These are phyloP conservation scores for Closterium sp. DNA, from an alignment of 139 green algal species.

Conservation along the genomic window DNA sequence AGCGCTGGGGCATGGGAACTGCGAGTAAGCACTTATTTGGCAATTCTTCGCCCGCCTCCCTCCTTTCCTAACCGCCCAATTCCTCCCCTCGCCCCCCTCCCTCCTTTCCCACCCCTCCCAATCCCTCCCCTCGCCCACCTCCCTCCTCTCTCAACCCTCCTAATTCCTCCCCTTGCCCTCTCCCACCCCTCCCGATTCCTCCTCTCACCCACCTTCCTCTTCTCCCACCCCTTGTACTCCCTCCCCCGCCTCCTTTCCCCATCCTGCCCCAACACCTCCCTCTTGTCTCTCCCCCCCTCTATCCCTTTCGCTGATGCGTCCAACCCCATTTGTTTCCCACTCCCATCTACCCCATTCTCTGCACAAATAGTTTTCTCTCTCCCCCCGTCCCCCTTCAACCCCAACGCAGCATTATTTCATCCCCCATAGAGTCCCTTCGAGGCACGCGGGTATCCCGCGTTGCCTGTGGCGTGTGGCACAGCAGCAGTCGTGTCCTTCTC, in stretches of 20 bases:
- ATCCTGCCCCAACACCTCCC: no score
- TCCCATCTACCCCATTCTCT: no score
- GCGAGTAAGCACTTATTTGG: neutral
- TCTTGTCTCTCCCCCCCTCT: no score
- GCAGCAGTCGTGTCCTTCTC: constrained; percentile 67
- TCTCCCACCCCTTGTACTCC: neutral
- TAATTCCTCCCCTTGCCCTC: neutral
- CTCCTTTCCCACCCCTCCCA: neutral
- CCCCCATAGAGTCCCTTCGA: constrained; percentile 56
- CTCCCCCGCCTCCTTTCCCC: neutral
- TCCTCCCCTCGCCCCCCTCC: neutral
- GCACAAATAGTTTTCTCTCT: no score
- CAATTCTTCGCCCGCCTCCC: neutral
- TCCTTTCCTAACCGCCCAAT: neutral
- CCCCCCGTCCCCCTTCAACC: neutral
- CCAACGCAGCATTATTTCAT: constrained; percentile 4
- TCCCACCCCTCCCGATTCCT: neutral
- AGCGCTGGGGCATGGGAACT: constrained; percentile 74
- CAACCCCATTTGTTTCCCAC: no score
- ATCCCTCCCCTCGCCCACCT: neutral
- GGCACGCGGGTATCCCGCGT: constrained; percentile 60
- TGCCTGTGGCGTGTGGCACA: constrained; percentile 88
- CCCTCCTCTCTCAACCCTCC: neutral
- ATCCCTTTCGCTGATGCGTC: no score
- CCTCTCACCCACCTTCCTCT: neutral